These are phyloP conservation scores for Eucommia ulmoides DNA, from an alignment of 257 asterid species.

Conservation along the genomic window DNA sequence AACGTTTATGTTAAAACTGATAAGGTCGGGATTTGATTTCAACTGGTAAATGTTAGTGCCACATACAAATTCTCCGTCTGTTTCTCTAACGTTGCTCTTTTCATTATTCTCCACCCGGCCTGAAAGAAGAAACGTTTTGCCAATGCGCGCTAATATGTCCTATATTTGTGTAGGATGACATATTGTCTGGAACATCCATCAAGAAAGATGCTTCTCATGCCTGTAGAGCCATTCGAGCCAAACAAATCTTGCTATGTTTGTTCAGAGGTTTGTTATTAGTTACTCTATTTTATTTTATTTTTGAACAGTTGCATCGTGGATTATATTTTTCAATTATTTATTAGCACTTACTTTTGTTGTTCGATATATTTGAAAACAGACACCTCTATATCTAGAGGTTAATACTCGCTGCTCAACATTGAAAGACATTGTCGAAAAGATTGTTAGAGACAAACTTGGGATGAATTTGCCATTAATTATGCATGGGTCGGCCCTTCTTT, in stretches of 20 bases:
- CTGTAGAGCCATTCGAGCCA: neutral
- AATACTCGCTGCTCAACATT: constrained; percentile 67
- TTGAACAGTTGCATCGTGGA: too few species aligned
- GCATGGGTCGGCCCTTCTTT: constrained; percentile 81
- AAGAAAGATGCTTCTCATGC: neutral
- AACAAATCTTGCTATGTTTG: neutral
- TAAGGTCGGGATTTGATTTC: too few species aligned
- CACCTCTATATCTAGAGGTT: constrained; percentile 85
- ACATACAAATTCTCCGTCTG: too few species aligned
- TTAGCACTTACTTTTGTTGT: constrained; percentile 4
- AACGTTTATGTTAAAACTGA: too few species aligned
- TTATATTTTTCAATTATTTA: too few species aligned
- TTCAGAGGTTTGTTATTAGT: neutral
- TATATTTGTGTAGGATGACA: neutral
- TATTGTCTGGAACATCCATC: neutral
- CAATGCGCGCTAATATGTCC: constrained; percentile 1
- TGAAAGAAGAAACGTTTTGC: too few species aligned
- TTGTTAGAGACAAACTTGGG: constrained; percentile 84
- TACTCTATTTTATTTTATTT: too few species aligned
- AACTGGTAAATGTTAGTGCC: too few species aligned
- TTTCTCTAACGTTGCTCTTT: too few species aligned
- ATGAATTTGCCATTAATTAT: constrained; percentile 80
- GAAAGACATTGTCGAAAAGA: constrained; percentile 83
- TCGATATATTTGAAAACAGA: constrained; percentile 33
- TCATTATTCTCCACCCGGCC: too few species aligned